Conservation (phyloP, 1,284 basidiomycete species). For the Pholiota adiposa region DNA sequence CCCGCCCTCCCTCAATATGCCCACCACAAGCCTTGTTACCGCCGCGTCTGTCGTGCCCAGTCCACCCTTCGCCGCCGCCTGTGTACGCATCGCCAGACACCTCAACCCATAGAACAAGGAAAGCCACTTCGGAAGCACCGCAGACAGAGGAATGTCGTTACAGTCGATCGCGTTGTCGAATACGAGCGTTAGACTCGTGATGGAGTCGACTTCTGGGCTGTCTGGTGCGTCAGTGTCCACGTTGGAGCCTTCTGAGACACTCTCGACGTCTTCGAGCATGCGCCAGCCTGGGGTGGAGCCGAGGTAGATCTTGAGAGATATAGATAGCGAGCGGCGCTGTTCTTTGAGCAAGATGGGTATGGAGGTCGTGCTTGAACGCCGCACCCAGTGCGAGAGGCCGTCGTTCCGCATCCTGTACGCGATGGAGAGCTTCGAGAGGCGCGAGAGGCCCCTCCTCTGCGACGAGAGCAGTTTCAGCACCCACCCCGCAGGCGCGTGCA, state of each 20-base stretch:
- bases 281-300: constrained; percentile 24
- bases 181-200: constrained; percentile 19
- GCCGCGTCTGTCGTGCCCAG: neutral
- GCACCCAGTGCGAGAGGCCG: constrained; percentile 25
- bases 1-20: constrained; percentile 13
- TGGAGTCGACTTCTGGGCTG: constrained; percentile 7
- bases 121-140: constrained; percentile 22
- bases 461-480: constrained; percentile 24
- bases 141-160: constrained; percentile 17
- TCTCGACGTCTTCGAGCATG: constrained; percentile 23
- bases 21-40: constrained; percentile 5
- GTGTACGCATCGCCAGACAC: constrained; percentile 17
- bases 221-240: neutral
- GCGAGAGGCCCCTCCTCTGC: constrained; percentile 18
- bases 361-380: constrained; percentile 12
- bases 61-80: constrained; percentile 4
- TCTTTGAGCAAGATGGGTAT: constrained; percentile 22
- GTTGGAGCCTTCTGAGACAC: neutral
- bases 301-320: constrained; percentile 20
- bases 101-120: constrained; percentile 19
- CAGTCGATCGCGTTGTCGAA: constrained; percentile 17
- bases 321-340: constrained; percentile 19
- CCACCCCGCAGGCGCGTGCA: constrained; percentile 25
- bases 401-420: constrained; percentile 24
- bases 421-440: constrained; percentile 22